These are phyloP conservation scores for Daldinia childiae DNA, from an alignment of 495 filamentous ascomycete genomes.

Conservation along the genomic window DNA sequence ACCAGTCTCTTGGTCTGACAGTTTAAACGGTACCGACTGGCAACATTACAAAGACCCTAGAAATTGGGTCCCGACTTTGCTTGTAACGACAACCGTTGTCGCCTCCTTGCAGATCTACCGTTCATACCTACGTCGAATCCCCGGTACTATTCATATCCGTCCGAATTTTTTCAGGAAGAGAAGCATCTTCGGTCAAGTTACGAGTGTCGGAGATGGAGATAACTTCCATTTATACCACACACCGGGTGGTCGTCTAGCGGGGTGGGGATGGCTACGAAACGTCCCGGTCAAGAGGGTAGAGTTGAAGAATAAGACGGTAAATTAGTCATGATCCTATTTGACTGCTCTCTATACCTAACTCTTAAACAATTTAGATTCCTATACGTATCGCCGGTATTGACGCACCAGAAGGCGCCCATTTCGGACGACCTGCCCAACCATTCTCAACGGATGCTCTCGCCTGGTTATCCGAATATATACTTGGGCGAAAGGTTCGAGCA, in stretches of 20 bases:
- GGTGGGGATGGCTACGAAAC: slow-evolving; percentile 90
- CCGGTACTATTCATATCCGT: slow-evolving; percentile 74
- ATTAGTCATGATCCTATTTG: slow-evolving; percentile 37
- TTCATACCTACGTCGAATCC: slow-evolving; percentile 82
- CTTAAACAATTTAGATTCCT: slow-evolving; percentile 65
- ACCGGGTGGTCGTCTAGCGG: slow-evolving; percentile 82
- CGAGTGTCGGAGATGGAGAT: slow-evolving; percentile 95
- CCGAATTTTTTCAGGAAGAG: slow-evolving; percentile 73
- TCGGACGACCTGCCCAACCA: slow-evolving; percentile 87
- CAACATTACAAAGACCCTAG: slow-evolving; percentile 70
- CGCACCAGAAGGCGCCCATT: slow-evolving; percentile 92
- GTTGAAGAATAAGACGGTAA: slow-evolving; percentile 79
- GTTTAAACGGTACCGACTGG: slow-evolving; percentile 69
- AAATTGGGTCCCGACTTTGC: slow-evolving; percentile 70
- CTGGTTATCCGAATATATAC: slow-evolving; percentile 80
- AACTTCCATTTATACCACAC: slow-evolving; percentile 95
- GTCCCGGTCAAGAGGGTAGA: slow-evolving; percentile 73
- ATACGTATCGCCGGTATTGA: slow-evolving; percentile 91
- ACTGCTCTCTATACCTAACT: slow-evolving; percentile 15
- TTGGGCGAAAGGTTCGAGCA: slow-evolving; percentile 76
- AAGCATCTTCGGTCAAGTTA: slow-evolving; percentile 83
- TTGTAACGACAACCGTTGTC: slow-evolving; percentile 75
- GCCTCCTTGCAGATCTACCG: slow-evolving; percentile 70
- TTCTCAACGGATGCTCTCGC: slow-evolving; percentile 78
- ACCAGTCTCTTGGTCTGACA: slow-evolving; percentile 60